A percentile compares a stretch with the other conserved stretches of the same genome.
phyloP scores from a whole-genome alignment of 306 rosid species.

The Urtica urens region DNA sequence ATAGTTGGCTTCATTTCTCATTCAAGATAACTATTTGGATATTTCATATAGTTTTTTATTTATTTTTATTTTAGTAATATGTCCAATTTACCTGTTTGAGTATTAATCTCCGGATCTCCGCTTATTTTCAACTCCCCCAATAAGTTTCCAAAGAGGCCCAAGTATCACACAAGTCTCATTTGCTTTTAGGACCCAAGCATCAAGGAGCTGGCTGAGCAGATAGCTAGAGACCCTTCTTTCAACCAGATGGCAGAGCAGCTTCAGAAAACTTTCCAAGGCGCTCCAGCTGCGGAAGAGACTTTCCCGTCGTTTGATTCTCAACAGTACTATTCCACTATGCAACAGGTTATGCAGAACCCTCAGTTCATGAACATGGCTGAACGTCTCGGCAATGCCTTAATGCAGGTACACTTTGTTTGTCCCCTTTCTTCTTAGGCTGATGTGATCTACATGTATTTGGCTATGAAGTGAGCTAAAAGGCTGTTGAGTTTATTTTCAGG shows the following conservation, averaged over 20 bases:
- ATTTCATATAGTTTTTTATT: too few species aligned
- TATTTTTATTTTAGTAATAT: too few species aligned
- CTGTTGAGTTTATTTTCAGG: slow-evolving; percentile 34
- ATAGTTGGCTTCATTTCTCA: too few species aligned
- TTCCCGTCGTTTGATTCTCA: slow-evolving; percentile 78
- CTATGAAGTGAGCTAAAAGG: background rate
- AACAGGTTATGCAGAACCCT: slow-evolving; percentile 98
- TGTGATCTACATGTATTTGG: background rate
- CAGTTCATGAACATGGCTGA: slow-evolving; percentile 97
- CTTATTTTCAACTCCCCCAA: too few species aligned
- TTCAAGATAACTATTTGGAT: too few species aligned
- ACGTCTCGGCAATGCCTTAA: slow-evolving; percentile 80
- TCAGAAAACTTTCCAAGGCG: slow-evolving; percentile 78
- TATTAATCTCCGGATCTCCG: too few species aligned
- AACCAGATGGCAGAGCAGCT: slow-evolving; percentile 98
- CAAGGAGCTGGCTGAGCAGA: slow-evolving; percentile 93
- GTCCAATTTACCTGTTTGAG: too few species aligned
- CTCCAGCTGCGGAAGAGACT: slow-evolving; percentile 42
- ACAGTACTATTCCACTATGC: slow-evolving; percentile 76
- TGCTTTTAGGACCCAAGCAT: slow-evolving; percentile 85
- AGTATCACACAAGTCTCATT: slow-evolving; percentile 14
- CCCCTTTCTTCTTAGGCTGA: too few species aligned
- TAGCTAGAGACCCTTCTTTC: slow-evolving; percentile 89
- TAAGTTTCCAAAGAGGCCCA: too few species aligned
- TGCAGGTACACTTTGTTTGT: slow-evolving; percentile 72